Evolutionary conservation across 257 asterid genomes (phyloP).

Genomic region (Penstemon newberryi): DNA sequence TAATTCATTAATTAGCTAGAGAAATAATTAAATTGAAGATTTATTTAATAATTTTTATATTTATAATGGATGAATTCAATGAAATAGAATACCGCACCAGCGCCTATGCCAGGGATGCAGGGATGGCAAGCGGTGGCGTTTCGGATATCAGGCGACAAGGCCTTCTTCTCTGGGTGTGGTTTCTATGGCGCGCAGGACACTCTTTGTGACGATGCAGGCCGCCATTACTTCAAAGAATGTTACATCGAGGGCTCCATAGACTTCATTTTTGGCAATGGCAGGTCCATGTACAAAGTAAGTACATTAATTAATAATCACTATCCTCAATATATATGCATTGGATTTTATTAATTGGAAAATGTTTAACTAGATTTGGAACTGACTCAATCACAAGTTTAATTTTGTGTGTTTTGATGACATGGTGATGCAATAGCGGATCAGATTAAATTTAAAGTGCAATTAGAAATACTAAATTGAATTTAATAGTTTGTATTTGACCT

Average conservation of each 20-base stretch:
- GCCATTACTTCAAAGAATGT: constrained; percentile 89
- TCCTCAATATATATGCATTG: background rate
- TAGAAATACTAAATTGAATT: too few species aligned
- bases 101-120: constrained; percentile 88
- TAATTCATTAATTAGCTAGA: background rate
- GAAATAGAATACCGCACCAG: constrained; percentile 80
- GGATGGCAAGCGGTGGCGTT: constrained; percentile 98
- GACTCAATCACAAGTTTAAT: too few species aligned
- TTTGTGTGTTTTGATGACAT: too few species aligned
- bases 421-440: background rate
- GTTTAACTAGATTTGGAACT: too few species aligned
- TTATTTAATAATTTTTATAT: background rate
- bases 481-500: too few species aligned
- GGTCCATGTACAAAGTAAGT: constrained; percentile 83
- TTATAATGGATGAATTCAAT: background rate
- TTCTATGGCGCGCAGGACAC: constrained; percentile 94
- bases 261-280: constrained; percentile 89
- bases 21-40: background rate
- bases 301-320: too few species aligned
- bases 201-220: constrained; percentile 89
- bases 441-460: too few species aligned
- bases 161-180: constrained; percentile 83
- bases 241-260: constrained; percentile 92
- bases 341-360: too few species aligned
- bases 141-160: constrained; percentile 87